A percentile compares a stretch with the other conserved stretches of the same genome.
phyloP scores from a whole-genome alignment of 1,284 basidiomycete genomes.

The Peniophora sp. region DNA sequence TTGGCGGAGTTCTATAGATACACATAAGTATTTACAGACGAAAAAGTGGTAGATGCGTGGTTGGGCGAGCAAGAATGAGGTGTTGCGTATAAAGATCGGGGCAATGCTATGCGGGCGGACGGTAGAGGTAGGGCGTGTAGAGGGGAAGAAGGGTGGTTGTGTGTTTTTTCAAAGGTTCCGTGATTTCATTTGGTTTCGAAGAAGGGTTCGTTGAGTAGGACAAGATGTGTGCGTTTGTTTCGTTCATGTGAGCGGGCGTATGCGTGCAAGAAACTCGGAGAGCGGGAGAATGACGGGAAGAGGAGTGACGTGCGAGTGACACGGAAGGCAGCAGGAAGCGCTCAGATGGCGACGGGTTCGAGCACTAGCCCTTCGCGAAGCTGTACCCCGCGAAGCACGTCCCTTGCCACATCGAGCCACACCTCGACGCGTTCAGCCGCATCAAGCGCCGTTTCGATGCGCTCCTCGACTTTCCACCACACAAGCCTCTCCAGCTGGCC shows the following conservation, averaged over 20 bases:
- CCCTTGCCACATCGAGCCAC: slow-evolving; percentile 59
- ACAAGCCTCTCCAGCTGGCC: slow-evolving; percentile 50
- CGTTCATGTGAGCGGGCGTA: background rate
- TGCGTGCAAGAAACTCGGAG: background rate
- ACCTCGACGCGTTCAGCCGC: slow-evolving; percentile 49
- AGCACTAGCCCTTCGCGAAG: slow-evolving; percentile 18
- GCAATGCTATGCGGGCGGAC: no score
- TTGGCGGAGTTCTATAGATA: background rate
- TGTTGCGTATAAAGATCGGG: no score
- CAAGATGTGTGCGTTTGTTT: background rate
- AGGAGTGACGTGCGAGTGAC: background rate
- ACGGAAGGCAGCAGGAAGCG: no score
- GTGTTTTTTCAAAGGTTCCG: no score
- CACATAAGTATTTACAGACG: slow-evolving; percentile 1
- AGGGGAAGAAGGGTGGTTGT: no score
- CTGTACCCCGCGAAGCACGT: slow-evolving; percentile 49
- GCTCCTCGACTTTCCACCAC: slow-evolving; percentile 52
- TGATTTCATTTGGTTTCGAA: no score
- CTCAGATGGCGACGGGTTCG: no score
- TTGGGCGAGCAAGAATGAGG: no score
- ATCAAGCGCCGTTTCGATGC: slow-evolving; percentile 50
- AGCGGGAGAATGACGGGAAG: background rate
- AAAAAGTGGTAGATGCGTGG: background rate
- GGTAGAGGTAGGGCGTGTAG: no score
- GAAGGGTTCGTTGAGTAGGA: background rate